Base-by-base conservation (phyloP, 2,329 filamentous ascomycete genomes). In the Fusarium praegraminearum region DNA sequence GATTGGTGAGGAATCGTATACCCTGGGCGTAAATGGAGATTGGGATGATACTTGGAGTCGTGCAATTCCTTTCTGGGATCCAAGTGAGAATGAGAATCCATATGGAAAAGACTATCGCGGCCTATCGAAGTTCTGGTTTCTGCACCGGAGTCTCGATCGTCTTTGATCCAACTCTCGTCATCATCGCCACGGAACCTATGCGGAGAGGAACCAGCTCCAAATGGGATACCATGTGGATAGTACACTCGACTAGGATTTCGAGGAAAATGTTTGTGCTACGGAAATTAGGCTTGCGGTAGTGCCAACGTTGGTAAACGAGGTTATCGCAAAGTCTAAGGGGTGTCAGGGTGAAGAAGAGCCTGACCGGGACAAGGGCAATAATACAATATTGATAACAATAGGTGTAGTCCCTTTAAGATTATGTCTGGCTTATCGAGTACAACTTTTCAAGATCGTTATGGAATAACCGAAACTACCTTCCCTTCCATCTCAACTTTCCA, bases 401-500 rank as follows among this genome's bases (percentile, higher is more conserved):
- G 33, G 13, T 35, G 16, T 35, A 16, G 7, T 35, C 33, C 33
- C 8, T 35, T 35, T 35, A 8, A 8, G 7, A 8, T 7, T 10
- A 36, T 36, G 16, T 5, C 7, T 36, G 33, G 16, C 28, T 18
- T 36, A 18, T 36, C 16, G 16, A 36, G 33, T 16, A 36, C 9
- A 18, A 10, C 8, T 36, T 36, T 18, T 16, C 8, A 36, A 36
- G 33, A 36, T 15, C 33, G 15, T 18, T 10, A 36, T 36, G 33
- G 7, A 36, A 36, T 18, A 36, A 36, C 7, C n/a, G 11, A 11
- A 20, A 40, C 46, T 63, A 72, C 35, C 58, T 73, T 16, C 63
- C 82, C 83, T 93, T 94, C 93, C 92, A 94, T 73, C 93, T 83
- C 68, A 96, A 83, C 72, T 85, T 86, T 9, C 88, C 86, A 58